Conservation (phyloP, 2,329 filamentous ascomycete species). For the Penicillium sp. region DNA sequence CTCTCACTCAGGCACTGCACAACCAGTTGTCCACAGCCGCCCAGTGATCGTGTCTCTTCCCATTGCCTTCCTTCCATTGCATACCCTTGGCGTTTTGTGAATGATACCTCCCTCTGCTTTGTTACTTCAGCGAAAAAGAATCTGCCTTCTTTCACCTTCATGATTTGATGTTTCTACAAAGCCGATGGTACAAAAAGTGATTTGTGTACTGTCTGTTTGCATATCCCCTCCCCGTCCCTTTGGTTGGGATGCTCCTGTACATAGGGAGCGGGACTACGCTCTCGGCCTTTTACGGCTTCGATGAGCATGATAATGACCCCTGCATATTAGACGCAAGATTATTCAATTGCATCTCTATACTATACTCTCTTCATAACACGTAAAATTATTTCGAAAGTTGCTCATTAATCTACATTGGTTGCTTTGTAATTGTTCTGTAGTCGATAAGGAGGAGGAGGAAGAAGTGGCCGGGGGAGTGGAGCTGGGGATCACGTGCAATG, state of each 20-base stretch:
- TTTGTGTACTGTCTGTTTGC: background rate
- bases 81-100: slow-evolving; percentile 21
- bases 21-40: slow-evolving; percentile 29
- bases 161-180: slow-evolving; percentile 1
- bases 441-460: background rate
- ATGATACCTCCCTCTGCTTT: slow-evolving; percentile 19
- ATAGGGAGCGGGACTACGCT: slow-evolving; percentile 14
- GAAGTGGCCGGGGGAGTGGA: no score
- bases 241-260: slow-evolving; percentile 7
- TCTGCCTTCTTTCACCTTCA: background rate
- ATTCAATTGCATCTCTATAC: slow-evolving; percentile 1
- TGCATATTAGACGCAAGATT: slow-evolving; percentile 13
- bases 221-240: slow-evolving; percentile 7
- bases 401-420: background rate
- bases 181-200: background rate
- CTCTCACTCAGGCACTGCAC: slow-evolving; percentile 46
- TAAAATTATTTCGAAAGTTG: background rate
- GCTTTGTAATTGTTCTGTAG: background rate
- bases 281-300: background rate
- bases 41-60: slow-evolving; percentile 18
- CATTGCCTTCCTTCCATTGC: slow-evolving; percentile 11
- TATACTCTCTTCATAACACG: background rate
- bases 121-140: slow-evolving; percentile 7
- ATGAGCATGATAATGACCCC: slow-evolving; percentile 20
- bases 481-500: slow-evolving; percentile 5